phyloP scores from a whole-genome alignment of 805 yeast species.

The Dipodascopsis tothii region DNA sequence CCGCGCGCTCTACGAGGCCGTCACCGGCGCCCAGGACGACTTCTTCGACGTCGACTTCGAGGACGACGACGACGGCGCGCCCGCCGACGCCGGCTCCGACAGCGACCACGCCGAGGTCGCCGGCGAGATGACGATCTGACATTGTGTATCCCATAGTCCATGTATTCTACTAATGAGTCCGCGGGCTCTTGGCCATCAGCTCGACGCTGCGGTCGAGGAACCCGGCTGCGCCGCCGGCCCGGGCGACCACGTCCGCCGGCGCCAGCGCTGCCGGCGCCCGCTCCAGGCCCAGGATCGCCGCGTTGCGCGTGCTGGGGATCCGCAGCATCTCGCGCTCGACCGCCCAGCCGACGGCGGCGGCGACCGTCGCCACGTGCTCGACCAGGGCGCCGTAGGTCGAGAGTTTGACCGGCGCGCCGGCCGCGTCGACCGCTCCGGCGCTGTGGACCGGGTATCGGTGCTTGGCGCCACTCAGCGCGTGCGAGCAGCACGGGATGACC shows the following conservation, averaged over 20 bases:
- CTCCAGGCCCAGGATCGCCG: slow-evolving; percentile 71
- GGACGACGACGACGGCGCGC: slow-evolving; percentile 66
- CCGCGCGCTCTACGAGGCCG: slow-evolving; percentile 59
- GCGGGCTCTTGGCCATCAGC: slow-evolving; percentile 60
- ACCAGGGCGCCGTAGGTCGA: slow-evolving; percentile 73
- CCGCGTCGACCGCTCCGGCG: slow-evolving; percentile 23
- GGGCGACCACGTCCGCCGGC: slow-evolving; percentile 53
- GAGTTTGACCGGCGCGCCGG: slow-evolving; percentile 24
- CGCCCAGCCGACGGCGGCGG: slow-evolving; percentile 70
- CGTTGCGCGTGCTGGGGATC: slow-evolving; percentile 89
- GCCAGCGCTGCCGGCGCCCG: slow-evolving; percentile 23
- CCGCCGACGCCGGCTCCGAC: slow-evolving; percentile 6
- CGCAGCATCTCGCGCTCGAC: slow-evolving; percentile 79
- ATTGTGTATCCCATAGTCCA: not conserved
- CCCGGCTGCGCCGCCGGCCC: slow-evolving; percentile 84
- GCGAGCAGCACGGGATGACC: slow-evolving; percentile 94
- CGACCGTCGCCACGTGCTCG: slow-evolving; percentile 69
- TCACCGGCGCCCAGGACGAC: slow-evolving; percentile 91
- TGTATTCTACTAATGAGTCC: slow-evolving; percentile 59
- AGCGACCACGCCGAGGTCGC: slow-evolving; percentile 18
- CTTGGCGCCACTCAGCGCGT: slow-evolving; percentile 69
- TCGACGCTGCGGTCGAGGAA: slow-evolving; percentile 80
- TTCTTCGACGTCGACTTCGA: slow-evolving; percentile 95
- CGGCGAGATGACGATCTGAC: slow-evolving; percentile 21
- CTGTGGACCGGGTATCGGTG: slow-evolving; percentile 44